phyloP scores from a whole-genome alignment of 1,139 yeast species.

The Schizosaccharomyces versatilis region DNA sequence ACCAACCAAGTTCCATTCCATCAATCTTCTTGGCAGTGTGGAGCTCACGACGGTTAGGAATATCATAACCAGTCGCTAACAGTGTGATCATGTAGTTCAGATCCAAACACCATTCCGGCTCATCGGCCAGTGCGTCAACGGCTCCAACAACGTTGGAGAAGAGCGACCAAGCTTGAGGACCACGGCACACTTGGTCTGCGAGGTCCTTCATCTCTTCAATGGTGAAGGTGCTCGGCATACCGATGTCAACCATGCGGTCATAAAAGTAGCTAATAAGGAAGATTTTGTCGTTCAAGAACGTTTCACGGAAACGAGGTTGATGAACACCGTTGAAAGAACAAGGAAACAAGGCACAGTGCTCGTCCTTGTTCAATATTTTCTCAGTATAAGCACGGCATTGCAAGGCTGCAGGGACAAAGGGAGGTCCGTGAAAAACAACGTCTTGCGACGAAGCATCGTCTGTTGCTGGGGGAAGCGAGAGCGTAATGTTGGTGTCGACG shows the following conservation, averaged over 20 bases:
- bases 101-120: constrained; percentile 89
- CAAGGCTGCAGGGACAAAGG: constrained; percentile 30
- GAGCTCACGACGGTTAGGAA: constrained; percentile 71
- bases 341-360: constrained; percentile 48
- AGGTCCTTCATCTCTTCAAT: constrained; percentile 63
- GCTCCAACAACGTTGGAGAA: constrained; percentile 41
- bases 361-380: constrained; percentile 57
- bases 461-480: constrained; percentile 13
- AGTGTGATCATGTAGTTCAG: constrained; percentile 72
- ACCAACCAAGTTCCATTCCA: constrained; percentile 89
- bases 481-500: constrained; percentile 35
- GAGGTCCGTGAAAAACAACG: constrained; percentile 42
- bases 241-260: constrained; percentile 80
- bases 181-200: constrained; percentile 67
- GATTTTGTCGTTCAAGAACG: constrained; percentile 56
- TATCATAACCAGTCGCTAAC: constrained; percentile 85
- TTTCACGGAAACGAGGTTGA: constrained; percentile 68
- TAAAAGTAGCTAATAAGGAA: constrained; percentile 82
- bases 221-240: constrained; percentile 79
- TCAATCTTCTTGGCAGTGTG: constrained; percentile 77
- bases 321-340: constrained; percentile 94
- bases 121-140: constrained; percentile 38
- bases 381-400: constrained; percentile 81
- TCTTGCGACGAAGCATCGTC: constrained; percentile 25
- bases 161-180: constrained; percentile 44